Percentiles rank a stretch among this genome's conserved stretches.
Conservation (phyloP, 371 early-diverging fungal species). For the Smittium culicis region DNA sequence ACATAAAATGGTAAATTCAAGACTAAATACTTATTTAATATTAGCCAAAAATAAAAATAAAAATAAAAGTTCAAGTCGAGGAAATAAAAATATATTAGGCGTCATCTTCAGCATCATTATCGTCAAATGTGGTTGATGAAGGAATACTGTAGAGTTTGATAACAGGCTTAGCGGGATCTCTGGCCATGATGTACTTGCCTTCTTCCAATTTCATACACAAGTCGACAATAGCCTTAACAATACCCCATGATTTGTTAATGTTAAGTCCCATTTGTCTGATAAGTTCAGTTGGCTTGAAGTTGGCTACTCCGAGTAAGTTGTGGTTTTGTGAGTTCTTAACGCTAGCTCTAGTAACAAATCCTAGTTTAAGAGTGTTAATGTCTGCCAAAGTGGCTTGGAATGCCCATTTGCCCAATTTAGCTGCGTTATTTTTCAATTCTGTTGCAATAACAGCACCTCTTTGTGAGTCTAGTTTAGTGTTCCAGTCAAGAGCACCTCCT, state of each 20-base stretch:
- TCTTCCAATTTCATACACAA: conserved; percentile 69
- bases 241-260: conserved; percentile 83
- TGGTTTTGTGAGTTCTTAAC: conserved; percentile 74
- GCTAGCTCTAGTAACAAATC: conserved; percentile 62
- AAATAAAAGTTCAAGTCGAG: neutral
- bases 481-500: conserved; percentile 88
- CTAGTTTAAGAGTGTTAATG: conserved; percentile 81
- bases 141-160: conserved; percentile 68
- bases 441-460: conserved; percentile 93
- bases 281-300: conserved; percentile 83
- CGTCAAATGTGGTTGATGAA: conserved; percentile 45
- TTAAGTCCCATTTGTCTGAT: conserved; percentile 77
- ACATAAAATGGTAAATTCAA: no score
- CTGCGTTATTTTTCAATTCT: conserved; percentile 94
- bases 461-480: conserved; percentile 83
- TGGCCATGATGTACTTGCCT: conserved; percentile 85
- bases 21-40: no score
- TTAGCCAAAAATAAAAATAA: no score
- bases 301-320: conserved; percentile 65
- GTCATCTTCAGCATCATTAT: conserved; percentile 31
- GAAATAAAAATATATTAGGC: neutral
- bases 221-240: conserved; percentile 82
- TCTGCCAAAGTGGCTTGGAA: conserved; percentile 78
- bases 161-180: conserved; percentile 88
- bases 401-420: conserved; percentile 90